A percentile compares a stretch with the other conserved stretches of the same genome.
Evolutionary conservation across 192 early-diverging fungal genomes (phyloP).

Genomic region (Geranomyces variabilis): DNA sequence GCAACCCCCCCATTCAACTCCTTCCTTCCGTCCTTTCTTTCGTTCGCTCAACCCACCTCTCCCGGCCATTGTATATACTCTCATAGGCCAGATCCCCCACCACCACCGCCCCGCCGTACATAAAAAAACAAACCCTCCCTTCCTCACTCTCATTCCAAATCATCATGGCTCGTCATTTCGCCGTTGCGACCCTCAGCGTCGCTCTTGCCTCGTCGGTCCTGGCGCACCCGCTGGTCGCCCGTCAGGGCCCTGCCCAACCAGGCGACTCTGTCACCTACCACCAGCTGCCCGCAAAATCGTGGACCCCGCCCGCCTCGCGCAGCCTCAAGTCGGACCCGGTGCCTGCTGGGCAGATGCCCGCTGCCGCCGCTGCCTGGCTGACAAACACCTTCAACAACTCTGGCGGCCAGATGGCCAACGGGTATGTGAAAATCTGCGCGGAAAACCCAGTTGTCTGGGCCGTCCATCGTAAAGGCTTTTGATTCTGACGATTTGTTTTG

Average conservation of each 20-base stretch:
- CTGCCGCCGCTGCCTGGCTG: conserved; percentile 11
- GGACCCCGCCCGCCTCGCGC: background rate
- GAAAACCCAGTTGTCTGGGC: background rate
- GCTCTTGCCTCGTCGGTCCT: background rate
- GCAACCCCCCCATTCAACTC: background rate
- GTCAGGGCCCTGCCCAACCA: background rate
- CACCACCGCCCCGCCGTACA: background rate
- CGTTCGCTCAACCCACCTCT: background rate
- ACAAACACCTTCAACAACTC: conserved; percentile 12
- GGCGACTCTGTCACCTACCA: background rate
- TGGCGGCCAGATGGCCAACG: background rate
- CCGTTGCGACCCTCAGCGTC: background rate
- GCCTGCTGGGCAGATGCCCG: conserved; percentile 2
- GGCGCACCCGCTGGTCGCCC: background rate
- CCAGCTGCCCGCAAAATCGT: background rate
- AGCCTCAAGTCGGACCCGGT: background rate
- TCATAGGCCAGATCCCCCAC: background rate
- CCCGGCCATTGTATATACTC: background rate
- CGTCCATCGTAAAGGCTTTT: background rate
- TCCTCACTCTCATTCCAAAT: background rate
- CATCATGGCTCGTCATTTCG: background rate
- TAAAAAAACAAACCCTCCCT: background rate
- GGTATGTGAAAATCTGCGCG: too few relatives aligned
- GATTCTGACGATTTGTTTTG: background rate
- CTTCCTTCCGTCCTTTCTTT: background rate